Conservation (phyloP, 345 rosid species). For the Turnera subulata region DNA sequence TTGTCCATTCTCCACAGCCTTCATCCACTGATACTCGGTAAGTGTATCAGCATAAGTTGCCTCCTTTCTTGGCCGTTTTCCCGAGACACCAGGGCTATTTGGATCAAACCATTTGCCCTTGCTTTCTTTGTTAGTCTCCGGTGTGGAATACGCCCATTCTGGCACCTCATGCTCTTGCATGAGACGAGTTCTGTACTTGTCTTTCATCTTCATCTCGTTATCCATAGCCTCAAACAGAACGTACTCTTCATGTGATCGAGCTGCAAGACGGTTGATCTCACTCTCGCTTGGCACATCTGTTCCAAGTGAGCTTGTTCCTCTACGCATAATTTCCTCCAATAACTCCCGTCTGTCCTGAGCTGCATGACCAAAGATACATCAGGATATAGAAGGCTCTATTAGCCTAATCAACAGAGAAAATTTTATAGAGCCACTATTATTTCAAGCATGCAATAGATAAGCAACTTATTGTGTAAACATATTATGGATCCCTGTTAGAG, state of each 20-base stretch:
- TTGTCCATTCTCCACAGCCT: conserved; percentile 92
- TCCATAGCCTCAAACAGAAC: conserved; percentile 94
- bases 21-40: conserved; percentile 86
- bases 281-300: conserved; percentile 97
- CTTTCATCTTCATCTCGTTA: conserved; percentile 78
- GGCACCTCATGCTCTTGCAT: conserved; percentile 98
- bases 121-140: conserved; percentile 45
- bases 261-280: conserved; percentile 96
- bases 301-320: conserved; percentile 93
- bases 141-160: conserved; percentile 77
- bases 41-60: conserved; percentile 70
- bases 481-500: neutral
- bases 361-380: conserved; percentile 35
- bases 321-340: conserved; percentile 97
- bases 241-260: conserved; percentile 84
- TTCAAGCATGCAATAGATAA: too few species aligned
- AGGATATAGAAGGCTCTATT: too few species aligned
- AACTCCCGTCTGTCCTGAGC: conserved; percentile 93
- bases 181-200: conserved; percentile 79
- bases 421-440: too few species aligned
- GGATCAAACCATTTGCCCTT: conserved; percentile 49
- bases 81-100: conserved; percentile 42
- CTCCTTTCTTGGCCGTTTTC: conserved; percentile 81
- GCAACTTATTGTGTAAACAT: neutral
- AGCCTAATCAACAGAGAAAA: too few species aligned